A percentile compares a stretch with the other conserved stretches of the same genome.
Conservation (phyloP, 768 basidiomycete species). For the Tulasnella sp. region DNA sequence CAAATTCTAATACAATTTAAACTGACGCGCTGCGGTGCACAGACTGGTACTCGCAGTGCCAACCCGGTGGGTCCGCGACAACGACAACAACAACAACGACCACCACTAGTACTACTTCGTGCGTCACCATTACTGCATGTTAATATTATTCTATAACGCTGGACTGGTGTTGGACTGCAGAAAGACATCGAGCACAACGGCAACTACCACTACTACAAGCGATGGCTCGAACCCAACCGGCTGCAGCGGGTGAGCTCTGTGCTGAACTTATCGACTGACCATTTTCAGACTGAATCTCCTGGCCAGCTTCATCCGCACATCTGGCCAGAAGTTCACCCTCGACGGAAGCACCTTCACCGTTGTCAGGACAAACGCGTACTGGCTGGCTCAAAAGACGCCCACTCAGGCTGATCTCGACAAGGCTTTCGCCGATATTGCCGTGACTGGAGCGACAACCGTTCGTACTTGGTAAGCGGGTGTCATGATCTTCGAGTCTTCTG, state of each 20-base stretch:
- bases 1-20: not conserved
- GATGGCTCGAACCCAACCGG: constrained; percentile 27
- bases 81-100: not conserved
- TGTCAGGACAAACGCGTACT: constrained; percentile 53
- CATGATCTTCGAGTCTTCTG: not conserved
- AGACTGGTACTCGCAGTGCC: not conserved
- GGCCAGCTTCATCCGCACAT: constrained; percentile 44
- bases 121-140: not conserved
- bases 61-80: not conserved
- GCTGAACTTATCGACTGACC: constrained; percentile 42
- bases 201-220: constrained; percentile 24
- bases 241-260: constrained; percentile 28
- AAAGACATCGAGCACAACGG: too few relatives aligned
- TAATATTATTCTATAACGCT: not conserved
- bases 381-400: constrained; percentile 52
- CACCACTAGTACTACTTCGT: not conserved
- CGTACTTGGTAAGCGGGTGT: constrained; percentile 49
- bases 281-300: constrained; percentile 30
- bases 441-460: constrained; percentile 51
- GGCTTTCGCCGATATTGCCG: constrained; percentile 52
- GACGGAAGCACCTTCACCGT: constrained; percentile 40
- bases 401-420: constrained; percentile 48
- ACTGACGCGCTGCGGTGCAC: not conserved
- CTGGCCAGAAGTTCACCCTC: constrained; percentile 53
- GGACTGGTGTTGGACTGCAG: not conserved